Percentiles rank a stretch among this genome's conserved stretches.
phyloP scores from a whole-genome alignment of 805 yeast species.

The Cyberlindnera samutprakarnensis region DNA sequence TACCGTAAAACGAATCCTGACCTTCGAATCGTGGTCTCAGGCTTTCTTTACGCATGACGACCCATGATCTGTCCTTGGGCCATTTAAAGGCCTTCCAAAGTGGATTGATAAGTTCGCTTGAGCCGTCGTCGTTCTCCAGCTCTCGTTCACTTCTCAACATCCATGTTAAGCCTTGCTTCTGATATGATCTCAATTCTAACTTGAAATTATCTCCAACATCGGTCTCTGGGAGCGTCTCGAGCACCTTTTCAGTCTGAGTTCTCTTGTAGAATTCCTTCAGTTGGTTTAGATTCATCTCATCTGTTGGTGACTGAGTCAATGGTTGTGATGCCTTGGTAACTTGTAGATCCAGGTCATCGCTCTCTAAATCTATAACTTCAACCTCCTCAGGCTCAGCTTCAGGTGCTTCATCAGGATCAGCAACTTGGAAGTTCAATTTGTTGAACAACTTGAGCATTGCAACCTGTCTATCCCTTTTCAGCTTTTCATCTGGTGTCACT shows the following conservation, averaged over 20 bases:
- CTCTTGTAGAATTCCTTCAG: slow-evolving; percentile 65
- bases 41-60: slow-evolving; percentile 21
- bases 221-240: slow-evolving; percentile 54
- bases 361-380: slow-evolving; percentile 29
- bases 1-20: slow-evolving; percentile 53
- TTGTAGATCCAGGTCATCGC: slow-evolving; percentile 24
- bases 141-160: slow-evolving; percentile 77
- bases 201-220: slow-evolving; percentile 43
- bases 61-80: slow-evolving; percentile 50
- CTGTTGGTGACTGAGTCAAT: too few species aligned
- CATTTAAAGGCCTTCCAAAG: slow-evolving; percentile 75
- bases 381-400: slow-evolving; percentile 8
- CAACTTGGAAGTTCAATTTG: slow-evolving; percentile 30
- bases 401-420: slow-evolving; percentile 5
- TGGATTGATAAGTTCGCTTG: slow-evolving; percentile 52
- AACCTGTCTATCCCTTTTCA: slow-evolving; percentile 43
- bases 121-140: slow-evolving; percentile 35
- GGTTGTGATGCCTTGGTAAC: too few species aligned
- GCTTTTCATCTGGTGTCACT: slow-evolving; percentile 49
- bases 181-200: slow-evolving; percentile 64
- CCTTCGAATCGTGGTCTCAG: slow-evolving; percentile 8
- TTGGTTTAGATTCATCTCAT: slow-evolving; percentile 60
- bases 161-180: slow-evolving; percentile 83
- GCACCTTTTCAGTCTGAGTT: slow-evolving; percentile 55
- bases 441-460: slow-evolving; percentile 52